Evolutionary conservation across 345 rosid genomes (phyloP), one percentile per base, ranked within the genome.

Genomic region (Lepidium africanum): DNA sequence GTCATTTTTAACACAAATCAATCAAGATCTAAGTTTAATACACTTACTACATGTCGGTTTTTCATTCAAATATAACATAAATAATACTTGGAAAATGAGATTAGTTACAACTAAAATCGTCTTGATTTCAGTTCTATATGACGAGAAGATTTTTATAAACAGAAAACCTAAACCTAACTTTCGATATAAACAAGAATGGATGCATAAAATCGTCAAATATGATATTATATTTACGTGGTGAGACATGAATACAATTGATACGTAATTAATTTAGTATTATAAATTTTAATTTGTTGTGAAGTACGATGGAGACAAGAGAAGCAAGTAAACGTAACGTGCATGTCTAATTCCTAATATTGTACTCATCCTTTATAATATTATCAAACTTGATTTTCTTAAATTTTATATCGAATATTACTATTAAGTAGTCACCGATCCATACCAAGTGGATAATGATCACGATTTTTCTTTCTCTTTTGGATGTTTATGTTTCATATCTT

Each of bases 291-390:
- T 36, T 23, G 73, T 59, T 67, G 73, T 67, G 35, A 74, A 66
- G 63, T 67, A 67, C 69, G 62, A 67, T 59, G 30, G 68, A 66
- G 72, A 73, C 77, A 73, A 73, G 17, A 2, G 67, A 73, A 59
- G 72, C 56, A 73, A 73, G 72, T 73, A 43, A 51, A 59, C 67
- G 67, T 66, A 66, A 73, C 77, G 72, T 67, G 63, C 77, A 73
- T 59, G 63, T 59, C 32, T 45, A 27, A 27, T 27, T 38, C 33
- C 17, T 48, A 65, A 42, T 65, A 58, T 32, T 40, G 33, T 57
- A 57, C 48, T 72, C 21, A 48, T 65, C 55, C 54, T 23, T 5
- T 62, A 42, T 42, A 23, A 35, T 70, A 61, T 27, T 17, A 42
- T 53, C 21, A 45, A 58, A 32, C 52, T 42, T 27, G 0, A 42